phyloP scores from a whole-genome alignment of 768 basidiomycete genomes.

The Xerocomus potaroensis region DNA sequence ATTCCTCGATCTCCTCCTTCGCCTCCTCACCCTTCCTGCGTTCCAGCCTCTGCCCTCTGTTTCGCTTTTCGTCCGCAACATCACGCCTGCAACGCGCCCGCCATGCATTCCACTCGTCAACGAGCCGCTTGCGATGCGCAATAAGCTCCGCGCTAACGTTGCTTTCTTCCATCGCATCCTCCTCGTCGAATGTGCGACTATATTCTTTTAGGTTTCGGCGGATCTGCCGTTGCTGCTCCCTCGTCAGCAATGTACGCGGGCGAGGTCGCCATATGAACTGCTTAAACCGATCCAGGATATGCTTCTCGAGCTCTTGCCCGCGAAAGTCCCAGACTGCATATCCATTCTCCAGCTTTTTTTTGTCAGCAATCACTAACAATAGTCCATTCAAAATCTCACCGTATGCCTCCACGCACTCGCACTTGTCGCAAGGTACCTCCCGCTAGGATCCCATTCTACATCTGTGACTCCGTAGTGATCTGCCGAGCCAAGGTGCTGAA shows the following conservation, averaged over 20 bases:
- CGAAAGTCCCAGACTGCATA: constrained; percentile 98
- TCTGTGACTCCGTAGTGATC: constrained; percentile 99
- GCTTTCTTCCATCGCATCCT: constrained; percentile 93
- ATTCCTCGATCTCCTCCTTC: constrained; percentile 90
- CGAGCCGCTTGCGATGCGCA: constrained; percentile 82
- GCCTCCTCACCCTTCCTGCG: constrained; percentile 45
- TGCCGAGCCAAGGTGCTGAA: constrained; percentile 78
- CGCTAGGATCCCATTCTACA: constrained; percentile 97
- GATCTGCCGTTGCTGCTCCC: constrained; percentile 83
- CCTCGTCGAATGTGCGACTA: constrained; percentile 90
- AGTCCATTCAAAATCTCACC: constrained; percentile 43
- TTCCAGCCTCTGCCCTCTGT: constrained; percentile 33
- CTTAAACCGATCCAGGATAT: constrained; percentile 92
- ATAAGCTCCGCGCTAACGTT: constrained; percentile 92
- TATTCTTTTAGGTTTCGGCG: constrained; percentile 89
- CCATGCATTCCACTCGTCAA: constrained; percentile 99
- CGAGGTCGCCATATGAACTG: constrained; percentile 98
- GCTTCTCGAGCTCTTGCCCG: constrained; percentile 90
- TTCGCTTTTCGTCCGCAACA: constrained; percentile 50
- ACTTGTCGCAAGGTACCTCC: constrained; percentile 87
- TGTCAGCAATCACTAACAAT: constrained; percentile 7
- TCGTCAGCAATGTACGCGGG: constrained; percentile 80
- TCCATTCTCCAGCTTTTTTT: constrained; percentile 84
- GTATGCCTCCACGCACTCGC: constrained; percentile 95
- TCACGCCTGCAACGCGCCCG: constrained; percentile 66